A percentile compares a stretch with the other conserved stretches of the same genome.
These are phyloP conservation scores for Coelastrella sp. DNA, from an alignment of 139 green algal species.

Conservation along the genomic window DNA sequence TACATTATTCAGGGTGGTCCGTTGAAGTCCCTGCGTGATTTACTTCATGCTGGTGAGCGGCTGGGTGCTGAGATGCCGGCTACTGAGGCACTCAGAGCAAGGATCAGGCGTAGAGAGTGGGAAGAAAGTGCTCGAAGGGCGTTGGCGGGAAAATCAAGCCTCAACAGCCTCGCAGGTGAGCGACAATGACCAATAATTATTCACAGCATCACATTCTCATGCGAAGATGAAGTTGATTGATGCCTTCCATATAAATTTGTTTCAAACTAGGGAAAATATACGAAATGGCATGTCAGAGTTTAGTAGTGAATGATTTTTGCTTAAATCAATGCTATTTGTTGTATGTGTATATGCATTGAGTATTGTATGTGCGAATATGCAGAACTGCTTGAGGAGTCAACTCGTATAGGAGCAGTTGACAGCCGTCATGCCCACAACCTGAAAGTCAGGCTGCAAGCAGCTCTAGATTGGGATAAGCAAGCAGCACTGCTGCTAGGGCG, in stretches of 20 bases:
- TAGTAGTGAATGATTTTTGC: neutral
- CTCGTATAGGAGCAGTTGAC: constrained; percentile 36
- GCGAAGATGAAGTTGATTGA: too few relatives aligned
- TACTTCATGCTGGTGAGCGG: constrained; percentile 63
- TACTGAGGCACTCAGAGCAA: constrained; percentile 43
- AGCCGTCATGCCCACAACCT: constrained; percentile 45
- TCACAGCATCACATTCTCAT: too few relatives aligned
- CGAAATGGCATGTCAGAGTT: neutral
- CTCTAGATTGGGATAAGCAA: constrained; percentile 46
- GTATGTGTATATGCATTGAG: neutral
- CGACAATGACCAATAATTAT: too few relatives aligned
- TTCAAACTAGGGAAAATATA: too few relatives aligned
- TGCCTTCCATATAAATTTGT: too few relatives aligned
- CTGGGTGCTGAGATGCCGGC: constrained; percentile 48
- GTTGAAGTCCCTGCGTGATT: constrained; percentile 57
- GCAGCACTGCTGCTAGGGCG: constrained; percentile 44
- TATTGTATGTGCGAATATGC: neutral
- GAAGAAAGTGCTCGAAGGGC: constrained; percentile 51
- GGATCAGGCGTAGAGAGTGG: constrained; percentile 59
- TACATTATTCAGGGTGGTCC: constrained; percentile 5
- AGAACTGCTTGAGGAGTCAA: constrained; percentile 51
- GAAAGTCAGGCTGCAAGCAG: constrained; percentile 12
- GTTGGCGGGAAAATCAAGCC: constrained; percentile 32
- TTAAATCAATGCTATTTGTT: too few relatives aligned
- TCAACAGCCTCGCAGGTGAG: constrained; percentile 41